These are phyloP conservation scores for Cynara cardunculus DNA, from an alignment of 129 eudicot species.

Conservation along the genomic window DNA sequence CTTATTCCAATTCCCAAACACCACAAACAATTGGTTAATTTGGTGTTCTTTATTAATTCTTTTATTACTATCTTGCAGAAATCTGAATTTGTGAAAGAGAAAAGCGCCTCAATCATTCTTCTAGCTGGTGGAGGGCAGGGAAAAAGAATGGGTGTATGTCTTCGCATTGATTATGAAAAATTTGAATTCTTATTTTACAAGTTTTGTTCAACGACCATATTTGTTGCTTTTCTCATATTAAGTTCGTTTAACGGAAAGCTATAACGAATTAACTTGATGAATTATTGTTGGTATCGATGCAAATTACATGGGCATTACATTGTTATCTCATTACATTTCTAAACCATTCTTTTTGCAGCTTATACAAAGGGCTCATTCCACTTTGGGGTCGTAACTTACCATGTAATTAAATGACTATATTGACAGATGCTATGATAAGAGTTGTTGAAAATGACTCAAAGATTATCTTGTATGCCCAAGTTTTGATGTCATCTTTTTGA, in stretches of 20 bases:
- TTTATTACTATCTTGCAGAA: conserved; percentile 33
- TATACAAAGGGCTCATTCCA: conserved; percentile 50
- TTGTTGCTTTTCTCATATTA: background rate
- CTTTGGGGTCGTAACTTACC: conserved; percentile 52
- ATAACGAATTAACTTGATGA: background rate
- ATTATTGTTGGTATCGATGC: background rate
- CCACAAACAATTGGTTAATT: background rate
- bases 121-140: conserved; percentile 99
- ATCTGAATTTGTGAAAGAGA: conserved; percentile 66
- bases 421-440: background rate
- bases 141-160: conserved; percentile 91
- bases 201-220: background rate
- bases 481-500: background rate
- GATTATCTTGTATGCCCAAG: background rate
- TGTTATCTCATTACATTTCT: no score
- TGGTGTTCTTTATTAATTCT: background rate
- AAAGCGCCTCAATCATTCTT: conserved; percentile 87
- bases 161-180: background rate
- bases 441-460: background rate
- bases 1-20: background rate
- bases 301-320: no score
- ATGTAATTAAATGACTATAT: conserved; percentile 33
- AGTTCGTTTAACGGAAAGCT: background rate
- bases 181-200: background rate
- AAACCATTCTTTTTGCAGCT: conserved; percentile 22